Conservation (phyloP, 495 filamentous ascomycete genomes). For the Aspergillus wentii region DNA sequence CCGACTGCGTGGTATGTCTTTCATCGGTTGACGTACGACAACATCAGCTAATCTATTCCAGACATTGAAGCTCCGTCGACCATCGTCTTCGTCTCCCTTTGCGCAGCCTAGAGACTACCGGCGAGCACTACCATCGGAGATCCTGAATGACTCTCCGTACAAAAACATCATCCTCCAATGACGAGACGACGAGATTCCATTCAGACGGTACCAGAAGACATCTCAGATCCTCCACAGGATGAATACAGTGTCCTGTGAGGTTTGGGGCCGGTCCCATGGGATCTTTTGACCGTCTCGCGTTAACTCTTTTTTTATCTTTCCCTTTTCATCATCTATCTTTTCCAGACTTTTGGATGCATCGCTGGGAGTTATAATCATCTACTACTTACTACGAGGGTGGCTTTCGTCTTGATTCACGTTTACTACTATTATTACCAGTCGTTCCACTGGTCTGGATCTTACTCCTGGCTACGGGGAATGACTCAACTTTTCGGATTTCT, state of each 20-base stretch:
- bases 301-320: slow-evolving; percentile 3
- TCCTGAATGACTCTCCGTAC: slow-evolving; percentile 25
- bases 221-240: slow-evolving; percentile 8
- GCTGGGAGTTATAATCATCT: slow-evolving; percentile 28
- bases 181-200: slow-evolving; percentile 1
- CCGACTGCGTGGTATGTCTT: slow-evolving; percentile 43
- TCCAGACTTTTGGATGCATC: slow-evolving; percentile 30
- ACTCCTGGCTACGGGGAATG: too few relatives aligned
- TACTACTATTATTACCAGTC: not conserved
- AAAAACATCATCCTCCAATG: slow-evolving; percentile 15
- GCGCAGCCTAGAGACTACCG: slow-evolving; percentile 42
- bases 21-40: too few relatives aligned
- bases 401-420: slow-evolving; percentile 1
- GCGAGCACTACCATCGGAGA: slow-evolving; percentile 34
- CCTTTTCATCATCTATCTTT: slow-evolving; percentile 4
- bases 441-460: not conserved
- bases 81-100: slow-evolving; percentile 37
- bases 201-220: not conserved
- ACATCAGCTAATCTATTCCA: slow-evolving; percentile 10
- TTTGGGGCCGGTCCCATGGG: too few relatives aligned
- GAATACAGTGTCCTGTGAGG: too few relatives aligned
- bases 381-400: too few relatives aligned
- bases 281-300: slow-evolving; percentile 12
- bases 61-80: slow-evolving; percentile 40
- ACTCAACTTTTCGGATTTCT: too few relatives aligned